phyloP scores from a whole-genome alignment of 2,329 filamentous ascomycete species.

The Aspergillus fumigatus region DNA sequence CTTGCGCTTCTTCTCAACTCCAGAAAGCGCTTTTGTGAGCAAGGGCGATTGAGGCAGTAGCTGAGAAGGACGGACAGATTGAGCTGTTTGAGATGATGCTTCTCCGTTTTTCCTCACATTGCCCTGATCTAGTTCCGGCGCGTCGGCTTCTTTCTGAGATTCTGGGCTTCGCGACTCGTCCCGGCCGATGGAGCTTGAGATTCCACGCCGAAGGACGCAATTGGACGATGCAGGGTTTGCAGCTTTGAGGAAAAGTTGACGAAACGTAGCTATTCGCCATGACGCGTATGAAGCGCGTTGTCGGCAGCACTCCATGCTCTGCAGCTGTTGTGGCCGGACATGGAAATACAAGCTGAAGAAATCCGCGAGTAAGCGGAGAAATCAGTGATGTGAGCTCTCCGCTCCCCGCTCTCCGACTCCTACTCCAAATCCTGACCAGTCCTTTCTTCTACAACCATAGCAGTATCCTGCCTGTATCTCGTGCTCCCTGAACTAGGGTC shows the following conservation, averaged over 20 bases:
- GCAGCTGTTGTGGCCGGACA: background rate
- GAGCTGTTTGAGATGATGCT: background rate
- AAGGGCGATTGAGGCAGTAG: conserved; percentile 35
- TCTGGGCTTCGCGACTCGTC: background rate
- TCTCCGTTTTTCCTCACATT: background rate
- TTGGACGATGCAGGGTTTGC: background rate
- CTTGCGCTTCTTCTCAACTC: conserved; percentile 21
- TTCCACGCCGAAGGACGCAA: conserved; percentile 4
- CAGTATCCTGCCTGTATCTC: no score
- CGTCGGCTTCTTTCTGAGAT: background rate
- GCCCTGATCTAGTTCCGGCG: no score
- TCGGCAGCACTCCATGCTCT: conserved; percentile 24
- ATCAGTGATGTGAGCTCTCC: conserved; percentile 1
- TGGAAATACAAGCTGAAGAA: background rate
- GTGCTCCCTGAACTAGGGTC: no score
- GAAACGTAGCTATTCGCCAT: conserved; percentile 29
- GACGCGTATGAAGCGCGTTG: conserved; percentile 25
- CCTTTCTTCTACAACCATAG: no score
- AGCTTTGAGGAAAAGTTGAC: conserved; percentile 15
- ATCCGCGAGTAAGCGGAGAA: conserved; percentile 2
- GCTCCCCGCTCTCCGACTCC: background rate
- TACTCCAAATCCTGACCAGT: background rate
- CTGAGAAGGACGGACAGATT: conserved; percentile 22
- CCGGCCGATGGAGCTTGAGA: conserved; percentile 9
- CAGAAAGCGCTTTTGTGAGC: conserved; percentile 19